Percentiles rank a stretch among this genome's conserved stretches.
Evolutionary conservation across 2,329 filamentous ascomycete genomes (phyloP).

Genomic region (Metarhizium album): DNA sequence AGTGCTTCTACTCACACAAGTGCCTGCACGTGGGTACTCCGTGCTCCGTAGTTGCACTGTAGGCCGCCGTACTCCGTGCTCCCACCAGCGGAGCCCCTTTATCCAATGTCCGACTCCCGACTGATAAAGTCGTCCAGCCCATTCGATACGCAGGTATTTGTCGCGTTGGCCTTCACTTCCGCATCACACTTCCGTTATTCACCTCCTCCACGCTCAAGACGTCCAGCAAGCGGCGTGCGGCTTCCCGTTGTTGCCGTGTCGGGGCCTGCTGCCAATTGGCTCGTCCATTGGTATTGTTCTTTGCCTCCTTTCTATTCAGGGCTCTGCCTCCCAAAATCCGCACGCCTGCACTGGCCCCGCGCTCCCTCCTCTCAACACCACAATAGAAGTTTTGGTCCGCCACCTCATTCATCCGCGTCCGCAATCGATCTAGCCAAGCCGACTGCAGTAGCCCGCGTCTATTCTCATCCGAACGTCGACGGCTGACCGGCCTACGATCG

Average conservation of each 20-base stretch:
- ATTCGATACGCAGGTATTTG: background rate
- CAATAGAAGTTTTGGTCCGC: constrained; percentile 4
- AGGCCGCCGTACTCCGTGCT: background rate
- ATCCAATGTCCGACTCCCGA: no score
- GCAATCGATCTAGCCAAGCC: background rate
- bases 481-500: background rate
- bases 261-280: background rate
- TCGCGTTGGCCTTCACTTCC: background rate
- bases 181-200: background rate
- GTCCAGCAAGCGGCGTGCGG: background rate
- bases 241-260: background rate
- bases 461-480: background rate
- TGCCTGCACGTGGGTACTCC: background rate
- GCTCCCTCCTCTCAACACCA: constrained; percentile 6
- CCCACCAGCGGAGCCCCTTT: background rate
- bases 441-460: background rate
- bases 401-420: constrained; percentile 1
- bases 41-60: background rate
- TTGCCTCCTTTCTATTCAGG: background rate
- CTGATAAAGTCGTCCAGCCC: background rate
- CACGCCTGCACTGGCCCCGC: constrained; percentile 5
- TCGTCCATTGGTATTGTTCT: constrained; percentile 4
- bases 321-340: background rate
- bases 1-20: no score
- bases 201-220: background rate